Base-by-base conservation (phyloP, 2,329 filamentous ascomycete species). In the Talaromyces pinophilus region DNA sequence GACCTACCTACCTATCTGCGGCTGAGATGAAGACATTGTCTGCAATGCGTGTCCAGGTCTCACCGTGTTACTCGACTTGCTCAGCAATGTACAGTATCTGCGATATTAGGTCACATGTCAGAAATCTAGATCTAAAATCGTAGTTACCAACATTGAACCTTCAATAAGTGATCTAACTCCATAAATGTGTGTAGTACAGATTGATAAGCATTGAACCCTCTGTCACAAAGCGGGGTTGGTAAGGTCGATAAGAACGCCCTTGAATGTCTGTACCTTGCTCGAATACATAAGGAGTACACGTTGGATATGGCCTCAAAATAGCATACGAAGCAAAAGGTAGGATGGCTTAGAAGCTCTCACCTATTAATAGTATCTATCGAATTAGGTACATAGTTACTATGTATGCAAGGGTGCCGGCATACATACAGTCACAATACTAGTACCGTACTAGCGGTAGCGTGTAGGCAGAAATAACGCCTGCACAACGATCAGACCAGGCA, bases 401-500 rank as follows among this genome's bases (percentile, higher is more conserved):
- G 8, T 35, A 57, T 57, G 54, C 54, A 57, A 57, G 54, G 54
- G 54, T 57, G 54, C n/a, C 25, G 1, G 35, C 28, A 38, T 57
- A 38, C 33, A 57, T 57, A 38, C 33, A 57, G 33, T 57, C 33
- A 38, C 54, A 38, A 8, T 57, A 40, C 54, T 57, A 57, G 54
- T 22, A 15, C 54, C 30, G 54, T 35, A 57, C 54, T 52, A 52
- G 48, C 48, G 25, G 48, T 30, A 50, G 46, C 48, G 48, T 50
- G 48, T 50, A n/a, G 50, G 50, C 25, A 54, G 50, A 38, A 13
- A 57, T 11, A 57, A 57, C 54, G 54, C 52, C 52, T 52, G 48
- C 52, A 52, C 19, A 28, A 52, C 48, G 22, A 52, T 52, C 48
- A 54, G 54, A 40, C 54, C 54, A 57, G 54, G 54, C 54, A 57